Base-by-base conservation (phyloP, 2,329 filamentous ascomycete species). In the Shiraia bambusicola region DNA sequence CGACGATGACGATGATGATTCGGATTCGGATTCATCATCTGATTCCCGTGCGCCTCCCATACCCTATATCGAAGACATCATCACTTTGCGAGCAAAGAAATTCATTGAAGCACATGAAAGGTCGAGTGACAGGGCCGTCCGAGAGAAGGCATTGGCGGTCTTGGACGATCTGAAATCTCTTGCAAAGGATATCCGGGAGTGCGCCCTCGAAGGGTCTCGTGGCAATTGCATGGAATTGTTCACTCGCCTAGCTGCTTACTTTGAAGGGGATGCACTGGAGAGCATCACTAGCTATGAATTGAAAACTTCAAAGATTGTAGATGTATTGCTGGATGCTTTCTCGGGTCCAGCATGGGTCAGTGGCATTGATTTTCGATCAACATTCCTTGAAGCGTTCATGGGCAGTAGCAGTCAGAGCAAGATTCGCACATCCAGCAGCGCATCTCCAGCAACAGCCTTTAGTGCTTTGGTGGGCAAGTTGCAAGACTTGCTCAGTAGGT, bases 231-330 rank as follows among this genome's bases (percentile, higher is more conserved):
- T 77, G 24, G 72, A 77, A 2, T 74, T 95, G 0, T 97, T 97
- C 69, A 74, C 77, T 24, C 81, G 79, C 36, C 73, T 98, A 43
- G 88, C 90, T 1, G 79, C 80, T 3, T 91, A 93, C 61, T 98
- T 98, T 57, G 86, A 94, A 58, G 84, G 86, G 0, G 88, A 96
- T 69, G 86, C 93, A 1, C 70, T 95, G 39, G 87, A 95, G 61
- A 95, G 89, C 64, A 91, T 96, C 38, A 98, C 93, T 1, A 98
- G 93, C 69, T 91, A 92, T 34, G 93, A 98, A 65, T 75, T 98
- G 24, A 80, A 97, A 37, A 89, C 88, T 22, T 97, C 93, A 2
- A 88, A 90, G 13, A 82, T 98, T 40, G 91, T 98, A 9, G 82
- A 88, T 31, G 83, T 88, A 8, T 75, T 98, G 2, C 79, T 97